These are phyloP conservation scores for Teratosphaeriaceae sp. DNA, from an alignment of 2,329 filamentous ascomycete species.

Conservation along the genomic window DNA sequence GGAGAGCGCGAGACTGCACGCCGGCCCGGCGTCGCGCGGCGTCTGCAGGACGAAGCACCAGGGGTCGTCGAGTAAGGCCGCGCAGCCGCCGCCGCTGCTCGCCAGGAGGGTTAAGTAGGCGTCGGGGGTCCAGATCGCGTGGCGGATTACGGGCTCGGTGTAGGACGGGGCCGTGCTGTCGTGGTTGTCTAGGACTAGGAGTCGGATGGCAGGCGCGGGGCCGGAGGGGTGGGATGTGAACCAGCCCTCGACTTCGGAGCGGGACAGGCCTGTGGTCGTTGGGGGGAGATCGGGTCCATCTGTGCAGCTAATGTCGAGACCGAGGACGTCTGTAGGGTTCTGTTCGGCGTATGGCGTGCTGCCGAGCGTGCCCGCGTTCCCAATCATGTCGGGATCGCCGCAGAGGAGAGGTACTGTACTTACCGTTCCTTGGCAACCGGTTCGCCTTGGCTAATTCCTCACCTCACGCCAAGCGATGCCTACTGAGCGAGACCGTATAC, in stretches of 20 bases:
- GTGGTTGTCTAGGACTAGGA: background rate
- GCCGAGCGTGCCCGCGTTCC: no score
- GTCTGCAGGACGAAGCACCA: slow-evolving; percentile 7
- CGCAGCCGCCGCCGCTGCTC: slow-evolving; percentile 4
- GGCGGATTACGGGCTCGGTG: background rate
- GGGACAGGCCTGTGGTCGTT: background rate
- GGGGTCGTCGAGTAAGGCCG: slow-evolving; percentile 4
- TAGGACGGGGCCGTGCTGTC: background rate
- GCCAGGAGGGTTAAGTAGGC: slow-evolving; percentile 2
- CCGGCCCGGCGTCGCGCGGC: slow-evolving; percentile 5
- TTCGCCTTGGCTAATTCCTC: no score
- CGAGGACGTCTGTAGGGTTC: background rate
- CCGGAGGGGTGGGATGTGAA: slow-evolving; percentile 2
- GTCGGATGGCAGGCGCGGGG: background rate
- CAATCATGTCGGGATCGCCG: no score
- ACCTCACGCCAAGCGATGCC: no score
- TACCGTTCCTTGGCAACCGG: no score
- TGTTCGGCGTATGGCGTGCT: background rate
- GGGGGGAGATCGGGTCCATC: background rate
- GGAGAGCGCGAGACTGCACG: slow-evolving; percentile 5
- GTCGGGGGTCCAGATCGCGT: slow-evolving; percentile 6
- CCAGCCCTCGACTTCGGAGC: background rate
- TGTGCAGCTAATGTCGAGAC: slow-evolving; percentile 6
- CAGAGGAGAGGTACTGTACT: no score
- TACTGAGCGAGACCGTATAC: no score